phyloP scores from a whole-genome alignment of 139 green algal genomes.

The Chlorella sp. region DNA sequence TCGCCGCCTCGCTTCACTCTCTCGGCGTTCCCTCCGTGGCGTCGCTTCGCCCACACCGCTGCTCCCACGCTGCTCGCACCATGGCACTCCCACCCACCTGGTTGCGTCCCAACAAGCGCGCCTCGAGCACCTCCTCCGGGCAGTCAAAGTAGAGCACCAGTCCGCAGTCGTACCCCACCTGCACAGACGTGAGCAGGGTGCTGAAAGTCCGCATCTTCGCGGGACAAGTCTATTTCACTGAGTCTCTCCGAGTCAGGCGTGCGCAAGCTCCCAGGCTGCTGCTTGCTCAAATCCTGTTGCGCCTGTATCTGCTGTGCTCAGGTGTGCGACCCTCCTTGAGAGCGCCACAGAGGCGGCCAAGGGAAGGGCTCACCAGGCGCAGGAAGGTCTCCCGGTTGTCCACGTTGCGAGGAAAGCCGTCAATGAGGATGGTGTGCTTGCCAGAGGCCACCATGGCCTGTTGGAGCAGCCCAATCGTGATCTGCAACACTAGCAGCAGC shows the following conservation, averaged over 20 bases:
- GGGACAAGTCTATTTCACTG: too few relatives aligned
- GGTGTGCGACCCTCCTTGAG: not conserved
- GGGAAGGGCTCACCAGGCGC: conserved; percentile 15
- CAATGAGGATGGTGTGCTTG: conserved; percentile 76
- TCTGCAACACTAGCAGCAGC: too few relatives aligned
- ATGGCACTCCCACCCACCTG: conserved; percentile 2
- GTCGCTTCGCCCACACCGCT: too few relatives aligned
- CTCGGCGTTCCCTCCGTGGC: too few relatives aligned
- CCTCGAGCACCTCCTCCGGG: conserved; percentile 77
- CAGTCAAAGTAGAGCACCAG: conserved; percentile 96
- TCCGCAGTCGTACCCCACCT: conserved; percentile 75
- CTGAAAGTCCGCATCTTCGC: too few relatives aligned
- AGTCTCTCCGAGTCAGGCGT: too few relatives aligned
- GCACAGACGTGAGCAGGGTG: too few relatives aligned
- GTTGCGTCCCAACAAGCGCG: conserved; percentile 63
- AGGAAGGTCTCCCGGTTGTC: conserved; percentile 89
- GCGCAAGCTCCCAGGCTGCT: too few relatives aligned
- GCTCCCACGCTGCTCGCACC: not conserved
- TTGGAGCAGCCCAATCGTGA: conserved; percentile 84
- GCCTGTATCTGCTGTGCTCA: not conserved
- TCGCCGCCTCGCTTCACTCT: too few relatives aligned
- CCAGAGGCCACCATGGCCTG: conserved; percentile 73
- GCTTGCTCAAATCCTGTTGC: not conserved
- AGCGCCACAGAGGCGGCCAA: too few relatives aligned
- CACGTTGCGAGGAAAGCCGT: conserved; percentile 91